Percentiles rank a stretch among this genome's conserved stretches.
These are phyloP conservation scores for Ceratobasidium sp. DNA, from an alignment of 1,284 basidiomycete species.

Conservation along the genomic window DNA sequence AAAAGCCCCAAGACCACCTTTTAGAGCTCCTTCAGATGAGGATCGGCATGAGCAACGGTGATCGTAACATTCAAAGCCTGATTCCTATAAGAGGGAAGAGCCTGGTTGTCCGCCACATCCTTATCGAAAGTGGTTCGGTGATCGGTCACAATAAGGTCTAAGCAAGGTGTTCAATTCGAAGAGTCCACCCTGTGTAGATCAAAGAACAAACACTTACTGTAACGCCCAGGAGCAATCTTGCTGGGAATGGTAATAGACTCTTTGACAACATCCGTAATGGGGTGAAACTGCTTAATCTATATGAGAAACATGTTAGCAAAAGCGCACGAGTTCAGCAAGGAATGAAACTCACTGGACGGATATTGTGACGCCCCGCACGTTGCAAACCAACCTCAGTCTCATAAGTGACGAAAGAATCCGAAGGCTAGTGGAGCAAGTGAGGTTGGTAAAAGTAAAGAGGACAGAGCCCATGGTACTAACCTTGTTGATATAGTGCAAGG, in stretches of 20 bases:
- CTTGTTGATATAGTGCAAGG: constrained; percentile 44
- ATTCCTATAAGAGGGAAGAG: constrained; percentile 33
- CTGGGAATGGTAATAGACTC: constrained; percentile 19
- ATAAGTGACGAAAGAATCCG: constrained; percentile 28
- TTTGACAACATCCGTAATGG: constrained; percentile 13
- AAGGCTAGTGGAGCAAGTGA: constrained; percentile 4
- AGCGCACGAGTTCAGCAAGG: too few species aligned
- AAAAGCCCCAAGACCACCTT: too few species aligned
- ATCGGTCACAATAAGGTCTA: constrained; percentile 39
- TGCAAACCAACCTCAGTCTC: constrained; percentile 43
- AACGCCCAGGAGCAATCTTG: constrained; percentile 20
- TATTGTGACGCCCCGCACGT: constrained; percentile 39
- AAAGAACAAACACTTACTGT: constrained; percentile 7
- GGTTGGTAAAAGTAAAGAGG: too few species aligned
- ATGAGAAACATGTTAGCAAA: background rate
- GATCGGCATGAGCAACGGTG: constrained; percentile 37
- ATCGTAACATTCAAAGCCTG: constrained; percentile 41
- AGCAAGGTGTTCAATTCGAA: constrained; percentile 1
- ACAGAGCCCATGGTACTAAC: too few species aligned
- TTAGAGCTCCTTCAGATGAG: constrained; percentile 38
- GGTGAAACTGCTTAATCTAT: constrained; percentile 41
- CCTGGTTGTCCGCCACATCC: constrained; percentile 29
- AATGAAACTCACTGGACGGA: constrained; percentile 20
- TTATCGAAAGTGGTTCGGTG: constrained; percentile 33
- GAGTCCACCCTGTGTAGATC: background rate